These are phyloP conservation scores for Hymenoscyphus albidus DNA, from an alignment of 2,329 filamentous ascomycete species.

Conservation along the genomic window DNA sequence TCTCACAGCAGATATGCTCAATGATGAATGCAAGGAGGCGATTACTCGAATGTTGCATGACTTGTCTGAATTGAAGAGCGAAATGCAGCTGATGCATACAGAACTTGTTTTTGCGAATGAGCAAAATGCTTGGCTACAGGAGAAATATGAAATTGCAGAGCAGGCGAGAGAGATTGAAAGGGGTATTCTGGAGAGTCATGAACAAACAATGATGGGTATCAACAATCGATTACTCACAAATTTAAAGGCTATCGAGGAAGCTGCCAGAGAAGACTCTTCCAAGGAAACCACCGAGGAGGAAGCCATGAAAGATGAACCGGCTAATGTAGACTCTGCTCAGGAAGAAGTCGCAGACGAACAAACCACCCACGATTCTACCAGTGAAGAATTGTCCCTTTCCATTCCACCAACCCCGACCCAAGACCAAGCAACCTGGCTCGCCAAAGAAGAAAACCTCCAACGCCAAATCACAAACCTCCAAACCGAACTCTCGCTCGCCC, in stretches of 20 bases:
- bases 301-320: too few species aligned
- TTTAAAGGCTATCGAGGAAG: too few species aligned
- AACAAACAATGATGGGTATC: too few species aligned
- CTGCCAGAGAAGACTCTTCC: too few species aligned
- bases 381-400: not conserved
- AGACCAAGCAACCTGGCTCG: not conserved
- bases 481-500: not conserved
- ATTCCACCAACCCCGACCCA: not conserved
- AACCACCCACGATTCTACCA: not conserved
- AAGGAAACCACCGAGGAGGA: too few species aligned
- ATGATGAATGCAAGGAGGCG: not conserved
- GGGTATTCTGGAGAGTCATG: too few species aligned
- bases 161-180: not conserved
- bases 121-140: not conserved
- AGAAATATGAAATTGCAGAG: not conserved
- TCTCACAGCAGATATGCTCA: not conserved
- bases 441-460: not conserved
- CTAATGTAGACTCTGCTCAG: too few species aligned
- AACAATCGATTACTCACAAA: too few species aligned
- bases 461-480: not conserved
- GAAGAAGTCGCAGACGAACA: too few species aligned
- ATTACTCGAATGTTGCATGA: not conserved
- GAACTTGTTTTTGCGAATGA: not conserved
- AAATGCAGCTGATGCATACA: not conserved
- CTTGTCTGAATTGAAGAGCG: not conserved